Base-by-base conservation (phyloP, 768 basidiomycete genomes). In the Phaffia australis region DNA sequence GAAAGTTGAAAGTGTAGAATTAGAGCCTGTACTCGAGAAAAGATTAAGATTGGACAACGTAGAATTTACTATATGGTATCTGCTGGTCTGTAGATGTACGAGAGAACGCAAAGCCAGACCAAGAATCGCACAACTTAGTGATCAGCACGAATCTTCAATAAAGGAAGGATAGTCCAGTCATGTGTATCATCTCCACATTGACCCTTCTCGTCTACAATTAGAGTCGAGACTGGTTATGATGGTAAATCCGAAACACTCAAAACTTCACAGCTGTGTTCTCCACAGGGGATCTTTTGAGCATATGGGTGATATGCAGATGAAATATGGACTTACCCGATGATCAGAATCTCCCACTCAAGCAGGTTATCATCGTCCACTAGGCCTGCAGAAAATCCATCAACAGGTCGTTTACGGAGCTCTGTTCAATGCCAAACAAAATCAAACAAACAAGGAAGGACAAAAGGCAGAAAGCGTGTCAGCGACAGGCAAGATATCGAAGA, bases 301-400 rank as follows among this genome's bases (percentile, higher is more conserved):
- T 42, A 11, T 42, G 6, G 6, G 35, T 42, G 11, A 11, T 5
- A 5, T 5, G 9, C 29, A 46, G 55, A 27, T 18, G 63, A 15
- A 29, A 56, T 35, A 54, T 65, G 69, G 66, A 68, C 76, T 69
- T 70, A 93, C 90, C 91, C 90, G 74, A 94, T 94, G 71, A 95
- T 86, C 74, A 95, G 81, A 73, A 97, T 82, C 71, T 95, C 92
- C 95, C 95, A 99, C 79, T 97, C 93, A 66, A 87, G 89, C 16
- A 97, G 79, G 78, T 97, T 93, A 77, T 85, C 82, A 67, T 97
- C 94, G 75, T 98, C 91, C 56, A 92, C 92, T 63, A 99, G 84
- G 50, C 94, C 94, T 85, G 93, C 94, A 46, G 90, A 93, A 80
- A 99, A 98, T 8, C 94, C 94, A 74, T 95, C 89, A 5, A 97